Percentiles rank a stretch among this genome's conserved stretches.
phyloP scores from a whole-genome alignment of 2,329 filamentous ascomycete species.

The Sporothrix phasma region DNA sequence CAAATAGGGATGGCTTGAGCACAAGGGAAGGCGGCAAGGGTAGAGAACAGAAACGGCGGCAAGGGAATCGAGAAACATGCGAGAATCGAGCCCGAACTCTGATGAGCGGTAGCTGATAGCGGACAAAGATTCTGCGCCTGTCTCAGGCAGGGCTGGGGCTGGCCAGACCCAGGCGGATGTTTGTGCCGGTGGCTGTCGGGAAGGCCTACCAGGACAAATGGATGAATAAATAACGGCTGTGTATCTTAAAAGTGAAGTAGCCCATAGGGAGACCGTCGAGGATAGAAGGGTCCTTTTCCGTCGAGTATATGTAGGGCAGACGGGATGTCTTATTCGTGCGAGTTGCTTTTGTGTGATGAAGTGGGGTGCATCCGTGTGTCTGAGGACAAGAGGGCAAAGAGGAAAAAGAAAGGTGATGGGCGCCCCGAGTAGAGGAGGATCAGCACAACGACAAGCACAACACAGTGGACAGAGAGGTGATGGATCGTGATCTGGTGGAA shows the following conservation, averaged over 20 bases:
- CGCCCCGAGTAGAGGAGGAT: background rate
- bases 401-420: background rate
- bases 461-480: background rate
- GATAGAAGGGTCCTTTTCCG: background rate
- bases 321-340: background rate
- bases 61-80: background rate
- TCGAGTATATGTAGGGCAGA: background rate
- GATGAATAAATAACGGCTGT: background rate
- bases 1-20: background rate
- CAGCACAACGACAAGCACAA: background rate
- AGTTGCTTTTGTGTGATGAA: background rate
- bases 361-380: background rate
- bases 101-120: background rate
- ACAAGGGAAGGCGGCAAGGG: background rate
- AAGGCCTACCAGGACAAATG: too few relatives aligned
- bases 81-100: background rate
- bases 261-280: too few relatives aligned
- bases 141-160: background rate
- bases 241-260: too few relatives aligned
- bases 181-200: background rate
- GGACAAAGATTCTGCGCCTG: background rate
- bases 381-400: background rate
- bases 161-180: background rate
- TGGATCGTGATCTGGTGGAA: background rate
- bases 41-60: background rate